Percentiles rank a stretch among this genome's conserved stretches.
Conservation (phyloP, 441 rosid species). For the Adansonia gregorii region DNA sequence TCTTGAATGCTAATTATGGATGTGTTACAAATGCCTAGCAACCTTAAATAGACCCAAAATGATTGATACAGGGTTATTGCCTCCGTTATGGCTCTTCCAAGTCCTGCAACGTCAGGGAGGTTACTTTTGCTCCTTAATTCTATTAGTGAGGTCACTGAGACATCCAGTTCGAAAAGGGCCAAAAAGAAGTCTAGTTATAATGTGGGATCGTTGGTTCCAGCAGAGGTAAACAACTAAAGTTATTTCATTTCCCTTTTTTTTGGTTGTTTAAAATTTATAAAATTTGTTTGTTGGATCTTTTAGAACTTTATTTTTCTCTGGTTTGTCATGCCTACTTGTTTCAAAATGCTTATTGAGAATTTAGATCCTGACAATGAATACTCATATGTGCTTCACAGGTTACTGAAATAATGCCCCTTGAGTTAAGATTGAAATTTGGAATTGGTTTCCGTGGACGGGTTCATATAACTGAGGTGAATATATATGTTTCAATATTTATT, state of each 20-base stretch:
- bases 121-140: conserved; percentile 87
- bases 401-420: conserved; percentile 86
- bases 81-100: conserved; percentile 74
- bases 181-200: conserved; percentile 71
- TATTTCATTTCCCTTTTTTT: conserved; percentile 23
- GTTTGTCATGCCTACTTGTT: neutral
- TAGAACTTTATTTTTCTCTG: neutral
- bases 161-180: conserved; percentile 79
- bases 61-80: conserved; percentile 65
- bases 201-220: conserved; percentile 84
- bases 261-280: conserved; percentile 13
- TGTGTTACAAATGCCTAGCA: conserved; percentile 20
- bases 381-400: conserved; percentile 52
- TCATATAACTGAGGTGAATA: conserved; percentile 87
- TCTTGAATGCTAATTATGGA: conserved; percentile 5
- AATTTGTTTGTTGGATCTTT: neutral
- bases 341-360: neutral
- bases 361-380: neutral
- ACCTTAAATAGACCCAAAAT: conserved; percentile 21
- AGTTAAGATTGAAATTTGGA: conserved; percentile 86
- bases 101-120: conserved; percentile 69
- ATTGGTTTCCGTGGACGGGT: conserved; percentile 78
- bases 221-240: conserved; percentile 63
- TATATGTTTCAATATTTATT: conserved; percentile 17
- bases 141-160: conserved; percentile 55